Base-by-base conservation (phyloP, 2,329 filamentous ascomycete genomes). In the Sarocladium oryzae region DNA sequence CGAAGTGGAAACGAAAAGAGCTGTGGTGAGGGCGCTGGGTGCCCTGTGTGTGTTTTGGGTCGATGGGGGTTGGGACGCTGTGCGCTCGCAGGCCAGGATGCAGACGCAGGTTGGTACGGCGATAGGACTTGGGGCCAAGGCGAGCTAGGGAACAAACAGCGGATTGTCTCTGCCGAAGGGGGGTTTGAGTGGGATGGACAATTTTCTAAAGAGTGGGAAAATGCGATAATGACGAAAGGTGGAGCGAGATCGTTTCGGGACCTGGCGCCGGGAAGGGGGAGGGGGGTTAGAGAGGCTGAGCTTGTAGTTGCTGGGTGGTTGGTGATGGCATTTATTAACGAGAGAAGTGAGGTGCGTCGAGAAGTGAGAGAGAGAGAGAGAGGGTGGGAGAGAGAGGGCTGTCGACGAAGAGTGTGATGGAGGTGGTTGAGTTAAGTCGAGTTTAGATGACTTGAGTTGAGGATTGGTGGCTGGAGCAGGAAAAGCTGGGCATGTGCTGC, bases 211-310 rank as follows among this genome's bases (percentile, higher is more conserved):
- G 40, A 45, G 40, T 45, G 43, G 43, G 24, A 48, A 33, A 48
- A 48, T 48, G 43, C 43, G 43, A 48, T 48, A 33, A 48, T 48
- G 43, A 48, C 43, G 43, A 48, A 21, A 48, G 43, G 43, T 48
- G 43, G 26, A 48, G 43, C 20, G 28, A 30, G n/a, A n/a, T n/a
- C n/a, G n/a, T n/a, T n/a, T n/a, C n/a, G n/a, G n/a, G n/a, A n/a
- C n/a, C n/a, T n/a, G n/a, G n/a, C n/a, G n/a, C n/a, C n/a, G n/a
- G n/a, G n/a, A n/a, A n/a, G n/a, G n/a, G n/a, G n/a, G n/a, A n/a
- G n/a, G n/a, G n/a, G n/a, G n/a, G n/a, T n/a, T n/a, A 48, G 43
- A 20, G 13, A 48, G 28, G 43, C 26, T 48, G 43, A 21, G 28
- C 9, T 21, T 18, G 26, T 21, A 26, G 4, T 48, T 32, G 43